Conservation (phyloP, 306 rosid species). For the Crotalaria pallida region DNA sequence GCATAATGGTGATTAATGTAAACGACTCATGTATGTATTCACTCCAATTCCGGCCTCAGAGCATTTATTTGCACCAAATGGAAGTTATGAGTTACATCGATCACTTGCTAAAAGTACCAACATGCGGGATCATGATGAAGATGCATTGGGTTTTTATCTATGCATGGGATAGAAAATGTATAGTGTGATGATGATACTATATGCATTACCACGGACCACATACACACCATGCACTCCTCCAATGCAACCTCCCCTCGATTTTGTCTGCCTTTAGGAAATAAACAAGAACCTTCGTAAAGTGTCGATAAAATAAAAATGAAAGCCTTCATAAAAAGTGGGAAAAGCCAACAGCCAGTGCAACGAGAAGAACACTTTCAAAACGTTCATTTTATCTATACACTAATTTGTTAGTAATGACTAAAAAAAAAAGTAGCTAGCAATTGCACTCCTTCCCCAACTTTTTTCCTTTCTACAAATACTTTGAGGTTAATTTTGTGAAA, state of each 20-base stretch:
- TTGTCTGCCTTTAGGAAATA: conserved; percentile 33
- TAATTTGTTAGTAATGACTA: background rate
- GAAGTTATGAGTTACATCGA: conserved; percentile 10
- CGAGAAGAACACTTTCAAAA: background rate
- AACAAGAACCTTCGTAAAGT: conserved; percentile 33
- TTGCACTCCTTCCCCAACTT: background rate
- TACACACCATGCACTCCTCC: conserved; percentile 20
- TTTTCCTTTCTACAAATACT: background rate
- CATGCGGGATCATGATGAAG: conserved; percentile 33
- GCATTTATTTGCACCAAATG: background rate
- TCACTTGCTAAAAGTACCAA: background rate
- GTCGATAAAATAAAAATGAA: too few relatives aligned
- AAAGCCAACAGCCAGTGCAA: background rate
- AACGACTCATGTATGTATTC: background rate
- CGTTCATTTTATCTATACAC: background rate
- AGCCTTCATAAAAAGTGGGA: conserved; percentile 30
- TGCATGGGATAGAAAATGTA: conserved; percentile 33
- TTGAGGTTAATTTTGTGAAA: background rate
- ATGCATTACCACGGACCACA: conserved; percentile 23
- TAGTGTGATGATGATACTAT: conserved; percentile 5
- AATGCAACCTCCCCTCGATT: background rate
- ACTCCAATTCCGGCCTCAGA: background rate
- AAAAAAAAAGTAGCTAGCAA: background rate
- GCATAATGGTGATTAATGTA: background rate
- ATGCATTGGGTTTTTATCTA: background rate